Base-by-base conservation (phyloP, 2,329 filamentous ascomycete genomes). In the Blastomyces parvus region DNA sequence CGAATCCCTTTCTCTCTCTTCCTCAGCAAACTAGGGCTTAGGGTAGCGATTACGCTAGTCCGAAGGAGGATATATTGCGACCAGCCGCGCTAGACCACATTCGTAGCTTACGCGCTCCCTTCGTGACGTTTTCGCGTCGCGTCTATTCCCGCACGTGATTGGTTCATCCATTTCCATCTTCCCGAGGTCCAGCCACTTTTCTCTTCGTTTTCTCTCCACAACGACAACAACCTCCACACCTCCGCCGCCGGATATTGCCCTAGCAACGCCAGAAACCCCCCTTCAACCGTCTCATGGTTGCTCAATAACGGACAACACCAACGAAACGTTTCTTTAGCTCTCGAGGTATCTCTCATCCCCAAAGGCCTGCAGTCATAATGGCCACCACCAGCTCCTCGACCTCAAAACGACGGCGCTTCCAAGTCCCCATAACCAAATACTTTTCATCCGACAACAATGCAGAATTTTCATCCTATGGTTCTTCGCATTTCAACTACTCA, bases 331-430 rank as follows among this genome's bases (percentile, higher is more conserved):
- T 30, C 13, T 11, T 6, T n/a, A 17, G 14, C 14, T 42, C 14
- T 14, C 46, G 7, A 36, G 11, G 8, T 36, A 19, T 6, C 40
- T 1, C 4, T 19, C 14, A 64, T 14, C 62, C 62, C 57, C 14
- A 33, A 19, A 30, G 8, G 5, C 4, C n/a, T 40, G 9, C 57
- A 27, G 22, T 6, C 48, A 69, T 64, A 63, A 68, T 70, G 65
- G 63, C 69, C 53, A 66, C 70, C 6, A 65, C 70, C 36, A 33
- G n/a, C 38, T 63, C 69, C 48, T 67, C 70, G 5, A 63, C 71
- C 38, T 74, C 76, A 40, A 79, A 80, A 67, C 75, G 76, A 63
- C 74, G 78, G 61, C 77, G 77, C 66, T 79, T 78, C 69, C 76
- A 78, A 70, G 70, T 74, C n/a, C 74, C 77, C 5, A 77, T 78